Percentiles rank a stretch among this genome's conserved stretches.
Conservation (phyloP, 768 basidiomycete species). For the Naganishia friedmannii region DNA sequence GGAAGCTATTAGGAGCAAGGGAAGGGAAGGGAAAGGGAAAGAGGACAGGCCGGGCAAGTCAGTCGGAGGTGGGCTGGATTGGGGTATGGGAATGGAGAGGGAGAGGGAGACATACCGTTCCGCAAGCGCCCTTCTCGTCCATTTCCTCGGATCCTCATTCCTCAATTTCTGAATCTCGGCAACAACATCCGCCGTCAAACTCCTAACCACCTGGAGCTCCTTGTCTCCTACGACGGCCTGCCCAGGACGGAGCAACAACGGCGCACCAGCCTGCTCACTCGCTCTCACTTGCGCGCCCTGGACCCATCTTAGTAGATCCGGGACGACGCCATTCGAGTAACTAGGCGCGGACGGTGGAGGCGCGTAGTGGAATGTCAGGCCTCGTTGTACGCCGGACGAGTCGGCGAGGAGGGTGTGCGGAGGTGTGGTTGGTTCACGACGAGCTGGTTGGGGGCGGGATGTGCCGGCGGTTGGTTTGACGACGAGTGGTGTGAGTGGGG, state of each 20-base stretch:
- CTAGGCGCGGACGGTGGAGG: conserved; percentile 46
- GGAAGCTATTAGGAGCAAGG: conserved; percentile 28
- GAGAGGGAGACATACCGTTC: conserved; percentile 38
- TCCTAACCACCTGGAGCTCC: conserved; percentile 27
- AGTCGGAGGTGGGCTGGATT: too few relatives aligned
- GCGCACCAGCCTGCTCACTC: conserved; percentile 42
- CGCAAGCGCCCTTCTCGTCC: conserved; percentile 38
- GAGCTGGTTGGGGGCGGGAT: conserved; percentile 33
- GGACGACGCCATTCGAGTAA: conserved; percentile 43
- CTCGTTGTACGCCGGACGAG: conserved; percentile 33
- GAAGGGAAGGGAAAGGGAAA: conserved; percentile 13
- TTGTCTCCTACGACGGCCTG: not conserved
- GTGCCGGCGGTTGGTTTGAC: conserved; percentile 45
- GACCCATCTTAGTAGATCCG: conserved; percentile 44
- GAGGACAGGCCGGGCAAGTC: too few relatives aligned
- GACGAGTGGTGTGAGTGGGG: conserved; percentile 41
- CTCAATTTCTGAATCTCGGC: conserved; percentile 40
- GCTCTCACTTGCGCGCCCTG: conserved; percentile 35
- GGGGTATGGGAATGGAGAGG: not conserved
- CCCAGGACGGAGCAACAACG: conserved; percentile 32
- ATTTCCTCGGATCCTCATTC: conserved; percentile 32
- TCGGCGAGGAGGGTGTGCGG: not conserved
- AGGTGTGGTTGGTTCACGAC: conserved; percentile 16
- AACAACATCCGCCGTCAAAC: conserved; percentile 35
- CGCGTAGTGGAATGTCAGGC: conserved; percentile 44